A percentile compares a stretch with the other conserved stretches of the same genome.
Conservation (phyloP, 768 basidiomycete species). For the Lactarius indigo region DNA sequence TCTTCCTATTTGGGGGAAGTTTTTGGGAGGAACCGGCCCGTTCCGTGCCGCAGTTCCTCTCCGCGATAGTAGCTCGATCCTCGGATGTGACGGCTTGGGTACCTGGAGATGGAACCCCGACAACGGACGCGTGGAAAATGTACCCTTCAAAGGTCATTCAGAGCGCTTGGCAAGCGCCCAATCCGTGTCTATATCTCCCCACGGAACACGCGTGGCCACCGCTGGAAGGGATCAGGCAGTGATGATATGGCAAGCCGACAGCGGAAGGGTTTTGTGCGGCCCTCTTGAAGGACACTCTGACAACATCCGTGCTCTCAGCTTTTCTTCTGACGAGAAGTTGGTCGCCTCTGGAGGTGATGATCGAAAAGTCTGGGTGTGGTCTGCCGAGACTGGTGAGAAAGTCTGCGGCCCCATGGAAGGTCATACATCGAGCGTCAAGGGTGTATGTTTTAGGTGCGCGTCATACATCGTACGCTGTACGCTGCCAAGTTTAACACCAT, state of each 20-base stretch:
- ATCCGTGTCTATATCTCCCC: conserved; percentile 17
- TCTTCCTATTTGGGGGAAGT: conserved; percentile 4
- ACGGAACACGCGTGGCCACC: conserved; percentile 16
- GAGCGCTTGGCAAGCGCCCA: not conserved
- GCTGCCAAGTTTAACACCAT: not conserved
- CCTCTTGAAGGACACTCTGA: conserved; percentile 21
- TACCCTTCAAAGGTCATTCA: not conserved
- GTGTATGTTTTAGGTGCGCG: conserved; percentile 18
- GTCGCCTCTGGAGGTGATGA: conserved; percentile 22
- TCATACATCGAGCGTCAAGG: conserved; percentile 1
- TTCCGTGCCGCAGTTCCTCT: conserved; percentile 3
- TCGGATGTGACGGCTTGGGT: not conserved
- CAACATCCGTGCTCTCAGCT: conserved; percentile 16
- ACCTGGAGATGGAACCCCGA: not conserved
- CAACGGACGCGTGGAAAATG: not conserved
- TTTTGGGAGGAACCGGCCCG: not conserved
- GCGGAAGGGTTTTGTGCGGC: conserved; percentile 7
- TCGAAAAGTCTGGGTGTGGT: conserved; percentile 15
- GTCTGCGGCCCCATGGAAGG: conserved; percentile 14
- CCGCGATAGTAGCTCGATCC: not conserved
- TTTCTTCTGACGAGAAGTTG: conserved; percentile 17
- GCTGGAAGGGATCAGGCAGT: conserved; percentile 1
- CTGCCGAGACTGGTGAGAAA: conserved; percentile 4
- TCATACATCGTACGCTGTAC: not conserved
- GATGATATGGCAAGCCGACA: conserved; percentile 16